Conservation (phyloP, 371 early-diverging fungal species). For the Rhizomucor pusillus region DNA sequence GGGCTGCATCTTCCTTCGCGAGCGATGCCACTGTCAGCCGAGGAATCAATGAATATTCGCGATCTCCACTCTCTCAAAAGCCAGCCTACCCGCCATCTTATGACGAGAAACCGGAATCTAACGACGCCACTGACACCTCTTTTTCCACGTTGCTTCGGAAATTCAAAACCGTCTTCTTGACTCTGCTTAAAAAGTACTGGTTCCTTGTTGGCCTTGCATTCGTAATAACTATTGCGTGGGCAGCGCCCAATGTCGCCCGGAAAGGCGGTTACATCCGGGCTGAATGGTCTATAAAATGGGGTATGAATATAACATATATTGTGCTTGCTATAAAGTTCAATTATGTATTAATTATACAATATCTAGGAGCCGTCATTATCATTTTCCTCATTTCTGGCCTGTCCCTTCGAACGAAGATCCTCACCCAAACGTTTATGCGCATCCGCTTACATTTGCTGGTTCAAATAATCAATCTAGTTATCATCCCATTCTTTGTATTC, state of each 20-base stretch:
- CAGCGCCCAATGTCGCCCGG: constrained; percentile 55
- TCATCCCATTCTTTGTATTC: constrained; percentile 60
- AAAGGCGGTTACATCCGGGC: constrained; percentile 56
- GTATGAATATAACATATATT: constrained; percentile 10
- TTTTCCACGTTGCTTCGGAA: constrained; percentile 2
- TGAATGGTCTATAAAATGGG: constrained; percentile 65
- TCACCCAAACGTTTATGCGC: constrained; percentile 52
- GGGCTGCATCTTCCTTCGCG: constrained; percentile 14
- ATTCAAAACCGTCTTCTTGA: constrained; percentile 8
- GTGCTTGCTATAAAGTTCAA: no score
- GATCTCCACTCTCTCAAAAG: constrained; percentile 16
- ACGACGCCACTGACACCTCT: constrained; percentile 1
- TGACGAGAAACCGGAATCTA: constrained; percentile 8
- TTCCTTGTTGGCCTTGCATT: constrained; percentile 55
- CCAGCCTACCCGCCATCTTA: constrained; percentile 12
- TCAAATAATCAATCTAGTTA: constrained; percentile 54
- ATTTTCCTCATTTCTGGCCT: constrained; percentile 70
- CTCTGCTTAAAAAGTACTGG: constrained; percentile 34
- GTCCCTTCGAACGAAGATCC: constrained; percentile 55
- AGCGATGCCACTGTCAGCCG: constrained; percentile 16
- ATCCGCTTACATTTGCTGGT: constrained; percentile 59
- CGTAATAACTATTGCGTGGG: constrained; percentile 57
- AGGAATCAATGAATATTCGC: constrained; percentile 1
- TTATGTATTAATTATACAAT: no score
- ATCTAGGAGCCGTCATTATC: constrained; percentile 49